Conservation (phyloP, 192 early-diverging fungal species). For the Entomortierella parvispora region DNA sequence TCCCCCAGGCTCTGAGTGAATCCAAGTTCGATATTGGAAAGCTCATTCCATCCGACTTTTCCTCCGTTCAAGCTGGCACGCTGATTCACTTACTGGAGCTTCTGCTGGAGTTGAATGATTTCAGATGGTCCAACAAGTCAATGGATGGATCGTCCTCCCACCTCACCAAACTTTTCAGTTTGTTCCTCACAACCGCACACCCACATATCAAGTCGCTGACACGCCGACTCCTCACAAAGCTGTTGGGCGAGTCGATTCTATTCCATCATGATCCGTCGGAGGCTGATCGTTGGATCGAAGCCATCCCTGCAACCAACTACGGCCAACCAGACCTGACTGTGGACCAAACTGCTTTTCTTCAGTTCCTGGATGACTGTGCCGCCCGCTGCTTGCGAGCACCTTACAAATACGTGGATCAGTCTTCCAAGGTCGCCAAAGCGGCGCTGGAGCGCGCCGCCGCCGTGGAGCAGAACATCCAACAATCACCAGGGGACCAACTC, state of each 20-base stretch:
- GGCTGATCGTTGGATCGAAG: conserved; percentile 65
- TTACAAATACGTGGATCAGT: conserved; percentile 71
- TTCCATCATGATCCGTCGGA: conserved; percentile 69
- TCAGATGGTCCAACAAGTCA: conserved; percentile 76
- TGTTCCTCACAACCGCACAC: conserved; percentile 61
- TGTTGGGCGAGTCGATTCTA: conserved; percentile 64
- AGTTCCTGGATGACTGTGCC: conserved; percentile 76
- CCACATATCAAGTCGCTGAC: conserved; percentile 56
- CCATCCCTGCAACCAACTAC: conserved; percentile 56
- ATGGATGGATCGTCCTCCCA: conserved; percentile 60
- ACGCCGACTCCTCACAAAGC: conserved; percentile 54
- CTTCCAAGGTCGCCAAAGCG: conserved; percentile 55
- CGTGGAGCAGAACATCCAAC: conserved; percentile 7
- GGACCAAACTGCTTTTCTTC: conserved; percentile 54
- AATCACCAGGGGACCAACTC: conserved; percentile 7
- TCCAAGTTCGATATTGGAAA: conserved; percentile 79
- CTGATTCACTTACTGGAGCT: conserved; percentile 71
- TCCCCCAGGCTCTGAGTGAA: conserved; percentile 73
- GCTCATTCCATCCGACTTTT: conserved; percentile 73
- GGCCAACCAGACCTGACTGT: conserved; percentile 25
- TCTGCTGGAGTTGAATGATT: conserved; percentile 65
- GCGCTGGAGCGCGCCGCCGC: conserved; percentile 29
- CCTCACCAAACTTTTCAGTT: conserved; percentile 60
- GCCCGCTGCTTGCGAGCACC: conserved; percentile 64
- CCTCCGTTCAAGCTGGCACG: conserved; percentile 57